Conservation (phyloP, 2,329 filamentous ascomycete species). For the Xylaria polymorpha region DNA sequence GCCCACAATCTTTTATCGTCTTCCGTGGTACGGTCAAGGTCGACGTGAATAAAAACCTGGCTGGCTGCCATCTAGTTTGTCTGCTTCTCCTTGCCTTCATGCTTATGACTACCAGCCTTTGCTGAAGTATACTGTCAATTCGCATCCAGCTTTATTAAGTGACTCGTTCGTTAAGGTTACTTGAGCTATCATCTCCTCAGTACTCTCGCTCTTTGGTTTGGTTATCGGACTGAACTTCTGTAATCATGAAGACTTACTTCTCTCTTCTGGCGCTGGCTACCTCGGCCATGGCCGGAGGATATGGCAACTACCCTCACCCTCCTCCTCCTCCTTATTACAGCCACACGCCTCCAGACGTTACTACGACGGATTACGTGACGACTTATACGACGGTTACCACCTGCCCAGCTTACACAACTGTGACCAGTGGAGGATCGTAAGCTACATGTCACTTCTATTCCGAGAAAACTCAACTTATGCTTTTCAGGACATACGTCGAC, state of each 20-base stretch:
- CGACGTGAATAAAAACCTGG: conserved; percentile 31
- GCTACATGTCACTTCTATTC: conserved; percentile 35
- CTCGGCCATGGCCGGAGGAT: conserved; percentile 42
- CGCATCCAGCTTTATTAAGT: conserved; percentile 36
- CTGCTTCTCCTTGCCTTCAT: conserved; percentile 2
- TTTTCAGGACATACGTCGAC: conserved; percentile 55
- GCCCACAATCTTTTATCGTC: not conserved
- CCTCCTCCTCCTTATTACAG: conserved; percentile 17
- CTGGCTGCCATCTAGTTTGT: not conserved
- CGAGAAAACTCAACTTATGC: conserved; percentile 33
- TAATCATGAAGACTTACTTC: conserved; percentile 48
- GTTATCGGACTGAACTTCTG: conserved; percentile 10
- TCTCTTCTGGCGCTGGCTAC: conserved; percentile 46
- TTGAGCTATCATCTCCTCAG: conserved; percentile 38
- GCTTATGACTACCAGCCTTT: conserved; percentile 2
- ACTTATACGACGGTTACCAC: conserved; percentile 58
- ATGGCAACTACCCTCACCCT: conserved; percentile 24
- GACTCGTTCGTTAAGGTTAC: conserved; percentile 51
- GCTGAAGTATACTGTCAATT: conserved; percentile 5
- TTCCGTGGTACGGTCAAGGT: not conserved
- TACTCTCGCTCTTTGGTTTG: conserved; percentile 24
- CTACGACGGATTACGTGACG: conserved; percentile 39
- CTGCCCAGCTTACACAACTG: conserved; percentile 59
- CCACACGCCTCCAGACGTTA: conserved; percentile 32
- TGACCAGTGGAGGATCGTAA: conserved; percentile 56